phyloP scores from a whole-genome alignment of 169 alveolate genomes.

The Cryptosporidium canis region DNA sequence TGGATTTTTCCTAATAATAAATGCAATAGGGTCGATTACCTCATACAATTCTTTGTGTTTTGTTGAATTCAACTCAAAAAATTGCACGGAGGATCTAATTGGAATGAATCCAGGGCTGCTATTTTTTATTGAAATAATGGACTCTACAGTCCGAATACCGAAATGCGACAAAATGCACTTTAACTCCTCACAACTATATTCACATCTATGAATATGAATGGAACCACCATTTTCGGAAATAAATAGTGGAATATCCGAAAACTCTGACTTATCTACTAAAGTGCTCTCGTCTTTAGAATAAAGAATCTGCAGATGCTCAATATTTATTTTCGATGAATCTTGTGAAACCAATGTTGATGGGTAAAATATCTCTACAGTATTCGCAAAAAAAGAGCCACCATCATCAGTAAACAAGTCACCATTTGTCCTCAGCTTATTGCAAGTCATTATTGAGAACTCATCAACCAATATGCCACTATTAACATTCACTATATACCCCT shows the following conservation, averaged over 20 bases:
- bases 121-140: background rate
- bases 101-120: conserved; percentile 63
- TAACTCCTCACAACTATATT: conserved; percentile 8
- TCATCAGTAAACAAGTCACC: conserved; percentile 65
- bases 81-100: background rate
- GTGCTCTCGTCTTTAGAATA: background rate
- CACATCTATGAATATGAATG: background rate
- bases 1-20: conserved; percentile 26
- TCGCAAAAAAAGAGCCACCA: conserved; percentile 40
- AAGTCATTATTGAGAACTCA: conserved; percentile 36
- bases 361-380: background rate
- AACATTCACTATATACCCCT: conserved; percentile 15
- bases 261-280: background rate
- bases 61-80: background rate
- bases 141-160: conserved; percentile 53
- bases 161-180: background rate
- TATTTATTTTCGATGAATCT: conserved; percentile 38
- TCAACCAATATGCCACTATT: conserved; percentile 45
- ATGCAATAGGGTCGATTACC: conserved; percentile 56
- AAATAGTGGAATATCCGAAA: background rate
- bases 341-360: conserved; percentile 20
- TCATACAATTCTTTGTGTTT: background rate
- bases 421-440: background rate
- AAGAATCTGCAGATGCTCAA: background rate
- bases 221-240: conserved; percentile 53